phyloP scores from a whole-genome alignment of 495 filamentous ascomycete genomes.

The Penicillium samsonianum region DNA sequence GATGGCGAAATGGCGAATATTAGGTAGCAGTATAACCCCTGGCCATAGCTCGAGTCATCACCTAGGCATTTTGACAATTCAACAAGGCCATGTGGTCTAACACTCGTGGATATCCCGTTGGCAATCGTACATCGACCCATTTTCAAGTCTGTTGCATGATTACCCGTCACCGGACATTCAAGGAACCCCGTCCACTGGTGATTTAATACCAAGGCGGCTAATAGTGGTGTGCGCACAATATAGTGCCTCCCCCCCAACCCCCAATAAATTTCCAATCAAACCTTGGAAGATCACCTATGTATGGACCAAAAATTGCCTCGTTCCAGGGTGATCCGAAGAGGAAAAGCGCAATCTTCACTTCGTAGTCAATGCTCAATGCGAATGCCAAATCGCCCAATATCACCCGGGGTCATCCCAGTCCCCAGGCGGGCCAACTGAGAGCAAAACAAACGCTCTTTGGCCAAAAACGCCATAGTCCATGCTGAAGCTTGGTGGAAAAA shows the following conservation, averaged over 20 bases:
- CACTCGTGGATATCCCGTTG: neutral
- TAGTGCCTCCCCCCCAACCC: too few relatives aligned
- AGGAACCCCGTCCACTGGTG: neutral
- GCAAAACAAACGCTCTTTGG: neutral
- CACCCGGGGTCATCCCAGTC: neutral
- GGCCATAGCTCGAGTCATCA: neutral
- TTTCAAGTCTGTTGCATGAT: conserved; percentile 5
- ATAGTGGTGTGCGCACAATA: neutral
- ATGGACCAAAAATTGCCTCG: neutral
- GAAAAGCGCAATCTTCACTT: neutral
- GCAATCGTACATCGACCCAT: neutral
- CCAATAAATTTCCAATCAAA: too few relatives aligned
- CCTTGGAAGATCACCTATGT: too few relatives aligned
- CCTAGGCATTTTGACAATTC: neutral
- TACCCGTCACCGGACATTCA: neutral
- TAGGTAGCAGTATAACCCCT: neutral
- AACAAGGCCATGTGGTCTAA: conserved; percentile 1
- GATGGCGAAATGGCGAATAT: neutral
- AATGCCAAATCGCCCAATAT: neutral
- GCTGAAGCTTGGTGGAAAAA: neutral
- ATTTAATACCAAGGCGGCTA: neutral
- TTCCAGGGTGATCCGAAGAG: neutral
- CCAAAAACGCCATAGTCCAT: neutral
- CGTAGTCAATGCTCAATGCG: conserved; percentile 1
- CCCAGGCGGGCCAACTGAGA: neutral